Conservation (phyloP, 129 eudicot species). For the Daucus carota region DH1_v3.0 NC_030389.2:6009001-6009500, state of each 20-base stretch:
- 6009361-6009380: too few relatives aligned
- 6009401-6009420: too few relatives aligned
- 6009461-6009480: slow-evolving; percentile 54
- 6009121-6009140: background rate
- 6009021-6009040: too few relatives aligned
- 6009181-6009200: slow-evolving; percentile 69
- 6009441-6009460: slow-evolving; percentile 57
- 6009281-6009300: slow-evolving; percentile 79
- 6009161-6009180: slow-evolving; percentile 77
- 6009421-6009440: slow-evolving; percentile 52
- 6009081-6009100: slow-evolving; percentile 8
- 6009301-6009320: slow-evolving; percentile 50
- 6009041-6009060: slow-evolving; percentile 78
- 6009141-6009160: slow-evolving; percentile 80
- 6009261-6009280: slow-evolving; percentile 90
- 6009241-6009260: slow-evolving; percentile 69
- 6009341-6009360: background rate
- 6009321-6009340: too few relatives aligned
- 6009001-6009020: slow-evolving; percentile 67
- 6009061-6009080: slow-evolving; percentile 71
- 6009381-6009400: too few relatives aligned
- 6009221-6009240: slow-evolving; percentile 80
- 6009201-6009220: slow-evolving; percentile 84
- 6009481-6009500: slow-evolving; percentile 63
- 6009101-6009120: background rate